Base-by-base conservation (phyloP, 1,139 yeast species). In the Scheffersomyces parashehatae region DNA sequence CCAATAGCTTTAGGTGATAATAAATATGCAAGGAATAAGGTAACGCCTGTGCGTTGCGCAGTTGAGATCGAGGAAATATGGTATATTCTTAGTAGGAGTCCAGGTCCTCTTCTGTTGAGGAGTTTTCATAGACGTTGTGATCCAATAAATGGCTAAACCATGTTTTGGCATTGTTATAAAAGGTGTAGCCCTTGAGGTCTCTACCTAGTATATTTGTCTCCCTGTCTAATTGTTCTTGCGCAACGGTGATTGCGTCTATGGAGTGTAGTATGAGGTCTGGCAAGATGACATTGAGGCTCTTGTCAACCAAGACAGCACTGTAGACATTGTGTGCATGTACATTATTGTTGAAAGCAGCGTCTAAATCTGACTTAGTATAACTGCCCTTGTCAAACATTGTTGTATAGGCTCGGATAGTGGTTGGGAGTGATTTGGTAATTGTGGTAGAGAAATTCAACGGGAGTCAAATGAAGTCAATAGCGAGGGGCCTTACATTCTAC, bases 121-220 rank as follows among this genome's bases (percentile, higher is more conserved):
- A 31, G 24, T 31, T 14, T 2, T 35, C 37, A 8, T 35, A 20
- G 10, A 15, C 29, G n/a, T 35, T 11, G 30, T 36, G 38, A 30
- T 36, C 38, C 38, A 36, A 36, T 9, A 36, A n/a, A 29, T 36
- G 38, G 16, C 38, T 36, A 13, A 26, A 36, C 38, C 38, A 36
- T 10, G 30, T 36, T 12, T 36, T 36, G 14, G 38, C 38, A 12
- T 36, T 36, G 4, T 28, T 30, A 30, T 24, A 28, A 16, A 36
- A 36, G 13, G 15, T 28, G 34, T 16, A 28, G 4, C 38, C 31
- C 6, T 29, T 29, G 1, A 9, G 8, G 13, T 36, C 38, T 10
- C 16, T 24, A 11, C 31, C 15, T 12, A 36, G 24, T 12, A 36
- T 36, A 28, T 36, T 36, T 5, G 38, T 36, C 10, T 28, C 30